Base-by-base conservation (phyloP, 495 filamentous ascomycete species). In the Copromyces sp. region DNA sequence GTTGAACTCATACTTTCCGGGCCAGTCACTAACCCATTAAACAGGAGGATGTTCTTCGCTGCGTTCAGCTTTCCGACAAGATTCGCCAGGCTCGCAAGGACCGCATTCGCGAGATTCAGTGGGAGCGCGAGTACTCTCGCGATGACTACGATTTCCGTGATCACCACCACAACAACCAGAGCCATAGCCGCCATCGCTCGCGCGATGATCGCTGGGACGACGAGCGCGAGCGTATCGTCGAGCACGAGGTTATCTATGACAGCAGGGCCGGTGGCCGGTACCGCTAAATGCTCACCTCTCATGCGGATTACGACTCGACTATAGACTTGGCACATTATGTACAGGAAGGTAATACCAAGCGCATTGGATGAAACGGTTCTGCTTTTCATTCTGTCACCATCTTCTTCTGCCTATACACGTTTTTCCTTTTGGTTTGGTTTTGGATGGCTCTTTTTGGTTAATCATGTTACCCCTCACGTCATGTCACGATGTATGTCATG, bases 41-140 rank as follows among this genome's bases (percentile, higher is more conserved):
- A 73, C 76, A 97, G 93, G 93, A 95, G 73, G 93, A 98, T 75
- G 94, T 99, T 37, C 87, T 91, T 53, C 86, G 90, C 78, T 90
- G 98, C 12, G 91, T 97, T 68, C 87, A 94, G 71, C 75, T 93
- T 4, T 93, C 94, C 4, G 91, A 97, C 70, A 87, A 92, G 4
- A 94, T 98, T 79, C 92, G 94, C 45, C 86, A 85, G 45, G 86
- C 89, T 44, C 92, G 94, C 75, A 90, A 87, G 75, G 88, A 92
- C 69, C 89, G 94, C 59, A 90, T 93, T 75, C 88, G 89, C 69
- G 92, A 97, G 78, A 91, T 97, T 74, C 87, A 96, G 73, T 94
- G 87, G 74, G 92, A 97, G 83, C 86, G 93, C 68, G 88, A 89
- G 72, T 85, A 72, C 77, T 16, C 12, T 65, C 82, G 78, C 77